Evolutionary conservation across 495 filamentous ascomycete species (phyloP), one percentile per base, ranked within the genome.

Genomic region (Talaromyces borbonicus): DNA sequence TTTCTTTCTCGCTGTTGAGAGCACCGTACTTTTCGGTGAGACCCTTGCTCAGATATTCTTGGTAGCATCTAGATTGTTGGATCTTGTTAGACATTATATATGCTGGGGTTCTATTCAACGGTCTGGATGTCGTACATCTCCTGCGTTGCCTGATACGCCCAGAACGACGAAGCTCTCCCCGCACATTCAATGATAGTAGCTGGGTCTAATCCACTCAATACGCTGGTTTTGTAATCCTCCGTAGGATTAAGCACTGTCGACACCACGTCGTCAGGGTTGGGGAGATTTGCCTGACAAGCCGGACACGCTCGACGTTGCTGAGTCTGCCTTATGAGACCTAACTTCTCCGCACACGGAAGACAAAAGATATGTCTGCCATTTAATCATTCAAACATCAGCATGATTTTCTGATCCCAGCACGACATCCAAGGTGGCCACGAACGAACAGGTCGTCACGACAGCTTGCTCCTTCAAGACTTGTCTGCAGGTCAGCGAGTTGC

Each of bases 341-440:
- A 69, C 8, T 55, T 64, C 20, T 82, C 73, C 33, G 87, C 84
- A 56, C 92, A 98, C 22, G 71, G 63, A 7, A 81, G 58, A 58
- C 92, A 96, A 63, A 95, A 90, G 45, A 90, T 81, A 60, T 96
- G 92, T 46, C 90, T 94, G 46, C n/a, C n/a, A n/a, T n/a, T n/a
- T n/a, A n/a, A n/a, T n/a, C n/a, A n/a, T n/a, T n/a, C n/a, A n/a
- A n/a, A n/a, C n/a, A n/a, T n/a, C n/a, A n/a, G n/a, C n/a, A 9
- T 26, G 23, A 24, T 15, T 42, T 11, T 42, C 20, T 8, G 5
- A 24, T 25, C 8, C 22, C 23, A 46, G 31, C 14, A 24, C 12
- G 22, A 37, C 23, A n/a, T 29, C 20, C 37, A 11, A 48, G 31
- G 35, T 18, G 20, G 16, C 27, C 11, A 47, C 63, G 52, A 55